Conservation (phyloP, 306 rosid genomes). For the Senna siamea region DNA sequence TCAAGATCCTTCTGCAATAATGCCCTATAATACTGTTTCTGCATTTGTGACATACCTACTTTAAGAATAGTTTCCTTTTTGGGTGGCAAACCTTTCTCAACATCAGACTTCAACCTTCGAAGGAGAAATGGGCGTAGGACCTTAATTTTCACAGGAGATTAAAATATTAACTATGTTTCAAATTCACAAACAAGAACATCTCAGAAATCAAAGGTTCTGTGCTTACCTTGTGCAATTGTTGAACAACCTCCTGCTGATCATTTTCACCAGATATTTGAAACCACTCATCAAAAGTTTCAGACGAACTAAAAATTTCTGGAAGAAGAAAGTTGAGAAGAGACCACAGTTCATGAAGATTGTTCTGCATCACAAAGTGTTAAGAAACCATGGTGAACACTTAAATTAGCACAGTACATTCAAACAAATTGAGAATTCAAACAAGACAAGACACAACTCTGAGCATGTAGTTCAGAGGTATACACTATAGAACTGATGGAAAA, state of each 20-base stretch:
- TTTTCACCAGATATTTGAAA: slow-evolving; percentile 99
- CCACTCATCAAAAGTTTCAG: slow-evolving; percentile 99
- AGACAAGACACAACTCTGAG: slow-evolving; percentile 3
- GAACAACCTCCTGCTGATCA: slow-evolving; percentile 99
- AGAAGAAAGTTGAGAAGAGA: slow-evolving; percentile 95
- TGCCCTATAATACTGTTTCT: slow-evolving; percentile 91
- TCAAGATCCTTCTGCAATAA: slow-evolving; percentile 97
- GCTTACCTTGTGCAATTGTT: slow-evolving; percentile 92
- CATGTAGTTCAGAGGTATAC: neutral
- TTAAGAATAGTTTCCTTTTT: slow-evolving; percentile 97
- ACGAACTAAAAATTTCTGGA: slow-evolving; percentile 97
- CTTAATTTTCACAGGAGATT: slow-evolving; percentile 44
- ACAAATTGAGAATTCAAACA: neutral
- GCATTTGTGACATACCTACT: slow-evolving; percentile 99
- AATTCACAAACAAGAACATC: neutral
- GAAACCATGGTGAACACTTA: slow-evolving; percentile 19
- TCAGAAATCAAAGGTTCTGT: slow-evolving; percentile 17
- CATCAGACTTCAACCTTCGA: slow-evolving; percentile 96
- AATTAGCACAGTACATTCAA: neutral
- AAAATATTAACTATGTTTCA: slow-evolving; percentile 14
- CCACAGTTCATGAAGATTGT: slow-evolving; percentile 98
- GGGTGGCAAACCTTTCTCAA: slow-evolving; percentile 96
- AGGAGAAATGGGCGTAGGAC: slow-evolving; percentile 98
- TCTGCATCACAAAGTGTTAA: slow-evolving; percentile 53
- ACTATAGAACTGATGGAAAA: slow-evolving; percentile 27